Percentiles rank a stretch among this genome's conserved stretches.
These are phyloP conservation scores for Fusarium metavorans DNA, from an alignment of 2,329 filamentous ascomycete species.

Conservation along the genomic window DNA sequence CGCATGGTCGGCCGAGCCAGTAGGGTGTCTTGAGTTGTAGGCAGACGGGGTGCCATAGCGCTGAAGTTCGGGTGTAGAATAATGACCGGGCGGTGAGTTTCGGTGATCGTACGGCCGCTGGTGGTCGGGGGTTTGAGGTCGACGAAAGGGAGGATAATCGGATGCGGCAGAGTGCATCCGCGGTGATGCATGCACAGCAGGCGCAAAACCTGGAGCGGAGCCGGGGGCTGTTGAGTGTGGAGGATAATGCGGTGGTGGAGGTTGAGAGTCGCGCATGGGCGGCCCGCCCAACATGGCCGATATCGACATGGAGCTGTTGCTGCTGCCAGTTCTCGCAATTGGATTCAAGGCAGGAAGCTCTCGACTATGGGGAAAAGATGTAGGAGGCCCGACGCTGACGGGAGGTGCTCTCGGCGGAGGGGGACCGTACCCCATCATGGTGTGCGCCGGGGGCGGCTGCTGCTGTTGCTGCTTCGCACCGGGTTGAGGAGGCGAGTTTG, in stretches of 20 bases:
- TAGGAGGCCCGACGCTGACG: conserved; percentile 57
- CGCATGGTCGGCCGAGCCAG: conserved; percentile 59
- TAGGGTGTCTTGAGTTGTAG: conserved; percentile 64
- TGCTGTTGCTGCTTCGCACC: conserved; percentile 45
- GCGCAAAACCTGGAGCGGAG: conserved; percentile 60
- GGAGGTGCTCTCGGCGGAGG: conserved; percentile 60
- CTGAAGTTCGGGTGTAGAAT: conserved; percentile 69
- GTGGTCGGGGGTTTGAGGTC: conserved; percentile 81
- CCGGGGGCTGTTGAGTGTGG: conserved; percentile 55
- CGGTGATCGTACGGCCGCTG: conserved; percentile 65
- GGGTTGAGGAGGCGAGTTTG: conserved; percentile 57
- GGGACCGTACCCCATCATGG: conserved; percentile 55
- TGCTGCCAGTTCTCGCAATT: conserved; percentile 59
- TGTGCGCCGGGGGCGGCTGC: conserved; percentile 48
- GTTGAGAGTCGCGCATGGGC: conserved; percentile 57
- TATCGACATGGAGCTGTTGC: conserved; percentile 70
- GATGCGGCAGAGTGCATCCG: conserved; percentile 65
- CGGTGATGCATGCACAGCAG: conserved; percentile 66
- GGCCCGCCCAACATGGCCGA: conserved; percentile 70
- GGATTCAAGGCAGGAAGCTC: conserved; percentile 65
- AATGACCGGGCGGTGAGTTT: conserved; percentile 63
- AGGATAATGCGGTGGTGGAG: conserved; percentile 57
- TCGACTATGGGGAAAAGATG: conserved; percentile 62
- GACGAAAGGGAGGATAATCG: conserved; percentile 72
- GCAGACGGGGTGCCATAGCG: conserved; percentile 71